Evolutionary conservation across 1,139 yeast genomes (phyloP).

Genomic region (Yamadazyma diospyri): DNA sequence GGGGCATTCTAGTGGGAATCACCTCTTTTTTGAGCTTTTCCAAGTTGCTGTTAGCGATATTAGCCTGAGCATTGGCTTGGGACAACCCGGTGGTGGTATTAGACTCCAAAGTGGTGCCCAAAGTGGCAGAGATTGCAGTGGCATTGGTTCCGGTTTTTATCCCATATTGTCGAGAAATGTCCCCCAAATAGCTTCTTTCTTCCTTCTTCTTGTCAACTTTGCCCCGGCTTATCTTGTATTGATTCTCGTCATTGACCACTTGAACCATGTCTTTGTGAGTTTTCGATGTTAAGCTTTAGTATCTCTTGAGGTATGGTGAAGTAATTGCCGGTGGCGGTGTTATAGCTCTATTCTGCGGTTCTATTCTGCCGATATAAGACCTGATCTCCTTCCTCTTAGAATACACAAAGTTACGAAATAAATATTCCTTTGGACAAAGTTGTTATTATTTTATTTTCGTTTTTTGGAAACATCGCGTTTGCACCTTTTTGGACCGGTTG

Average conservation of each 20-base stretch:
- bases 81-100: background rate
- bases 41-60: background rate
- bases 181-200: slow-evolving; percentile 34
- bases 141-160: slow-evolving; percentile 14
- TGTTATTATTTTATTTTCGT: slow-evolving; percentile 12
- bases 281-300: too few relatives aligned
- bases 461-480: slow-evolving; percentile 15
- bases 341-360: too few relatives aligned
- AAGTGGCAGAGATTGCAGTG: slow-evolving; percentile 10
- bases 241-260: slow-evolving; percentile 42
- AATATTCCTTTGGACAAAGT: too few relatives aligned
- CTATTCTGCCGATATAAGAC: too few relatives aligned
- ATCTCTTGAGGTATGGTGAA: too few relatives aligned
- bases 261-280: slow-evolving; percentile 33
- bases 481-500: slow-evolving; percentile 11
- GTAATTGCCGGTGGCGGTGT: too few relatives aligned
- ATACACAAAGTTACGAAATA: too few relatives aligned
- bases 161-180: slow-evolving; percentile 40
- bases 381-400: too few relatives aligned
- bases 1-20: slow-evolving; percentile 45
- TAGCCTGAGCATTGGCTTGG: too few relatives aligned
- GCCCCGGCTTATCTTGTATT: slow-evolving; percentile 34
- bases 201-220: slow-evolving; percentile 14
- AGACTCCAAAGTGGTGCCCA: slow-evolving; percentile 17
- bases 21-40: slow-evolving; percentile 16